Percentiles rank a stretch among this genome's conserved stretches.
Conservation (phyloP, 2,329 filamentous ascomycete species). For the Alternaria sp. region DNA sequence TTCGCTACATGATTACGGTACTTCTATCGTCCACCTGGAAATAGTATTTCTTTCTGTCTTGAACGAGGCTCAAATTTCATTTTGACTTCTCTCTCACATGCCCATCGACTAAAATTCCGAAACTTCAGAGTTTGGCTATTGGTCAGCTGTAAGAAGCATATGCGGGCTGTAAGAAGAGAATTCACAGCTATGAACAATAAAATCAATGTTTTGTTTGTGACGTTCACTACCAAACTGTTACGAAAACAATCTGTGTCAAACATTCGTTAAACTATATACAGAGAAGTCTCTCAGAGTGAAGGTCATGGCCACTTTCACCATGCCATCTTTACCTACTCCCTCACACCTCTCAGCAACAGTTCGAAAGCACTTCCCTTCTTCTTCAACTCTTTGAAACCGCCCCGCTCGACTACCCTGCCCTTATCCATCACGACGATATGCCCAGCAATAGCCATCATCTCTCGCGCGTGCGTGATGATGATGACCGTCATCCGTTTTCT, state of each 20-base stretch:
- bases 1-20: constrained; percentile 1
- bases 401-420: constrained; percentile 72
- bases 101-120: not conserved
- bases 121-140: not conserved
- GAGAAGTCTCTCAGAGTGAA: not conserved
- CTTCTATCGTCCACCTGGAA: not conserved
- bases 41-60: not conserved
- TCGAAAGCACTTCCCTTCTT: constrained; percentile 41
- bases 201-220: not conserved
- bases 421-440: constrained; percentile 76
- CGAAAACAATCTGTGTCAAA: not conserved
- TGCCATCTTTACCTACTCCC: constrained; percentile 7
- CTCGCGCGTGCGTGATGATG: constrained; percentile 80
- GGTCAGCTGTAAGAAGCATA: not conserved
- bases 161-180: not conserved
- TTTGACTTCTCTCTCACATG: not conserved
- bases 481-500: constrained; percentile 70
- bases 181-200: not conserved
- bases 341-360: constrained; percentile 52
- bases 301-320: not conserved
- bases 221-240: not conserved
- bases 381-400: constrained; percentile 69
- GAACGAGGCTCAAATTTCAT: not conserved
- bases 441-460: constrained; percentile 88
- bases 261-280: not conserved